These are phyloP conservation scores for Epichloe brachyelytri DNA, from an alignment of 2,329 filamentous ascomycete genomes.

Conservation along the genomic window DNA sequence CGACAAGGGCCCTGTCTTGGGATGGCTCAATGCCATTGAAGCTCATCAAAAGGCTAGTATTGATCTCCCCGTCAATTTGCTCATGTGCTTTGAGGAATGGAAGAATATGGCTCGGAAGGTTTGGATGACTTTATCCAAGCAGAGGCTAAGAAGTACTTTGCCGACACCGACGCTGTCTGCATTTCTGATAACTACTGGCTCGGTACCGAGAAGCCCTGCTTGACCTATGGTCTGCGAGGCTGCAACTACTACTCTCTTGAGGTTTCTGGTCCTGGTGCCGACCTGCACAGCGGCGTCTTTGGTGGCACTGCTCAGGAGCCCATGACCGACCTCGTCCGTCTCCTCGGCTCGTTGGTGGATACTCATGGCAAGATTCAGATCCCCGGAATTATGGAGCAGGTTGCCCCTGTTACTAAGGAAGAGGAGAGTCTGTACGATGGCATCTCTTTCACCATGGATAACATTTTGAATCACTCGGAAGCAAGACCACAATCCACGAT, in stretches of 20 bases:
- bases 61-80: conserved; percentile 90
- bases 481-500: conserved; percentile 71
- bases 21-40: conserved; percentile 97
- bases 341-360: conserved; percentile 78
- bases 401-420: conserved; percentile 74
- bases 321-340: conserved; percentile 85
- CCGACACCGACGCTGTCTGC: conserved; percentile 89
- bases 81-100: conserved; percentile 99
- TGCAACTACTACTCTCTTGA: conserved; percentile 97
- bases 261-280: conserved; percentile 79
- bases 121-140: conserved; percentile 87
- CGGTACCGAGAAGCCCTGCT: conserved; percentile 92
- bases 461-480: conserved; percentile 83
- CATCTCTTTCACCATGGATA: conserved; percentile 94
- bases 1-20: conserved; percentile 93
- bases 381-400: conserved; percentile 85
- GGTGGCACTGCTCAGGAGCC: conserved; percentile 94
- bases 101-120: conserved; percentile 95
- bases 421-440: conserved; percentile 78
- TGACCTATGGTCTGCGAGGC: conserved; percentile 92
- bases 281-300: conserved; percentile 94
- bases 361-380: conserved; percentile 86
- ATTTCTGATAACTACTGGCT: conserved; percentile 99
- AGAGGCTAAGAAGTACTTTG: conserved; percentile 90
- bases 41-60: conserved; percentile 90